A percentile compares a stretch with the other conserved stretches of the same genome.
Conservation (phyloP, 495 filamentous ascomycete species). For the Penicillium dipodomyicola region DNA sequence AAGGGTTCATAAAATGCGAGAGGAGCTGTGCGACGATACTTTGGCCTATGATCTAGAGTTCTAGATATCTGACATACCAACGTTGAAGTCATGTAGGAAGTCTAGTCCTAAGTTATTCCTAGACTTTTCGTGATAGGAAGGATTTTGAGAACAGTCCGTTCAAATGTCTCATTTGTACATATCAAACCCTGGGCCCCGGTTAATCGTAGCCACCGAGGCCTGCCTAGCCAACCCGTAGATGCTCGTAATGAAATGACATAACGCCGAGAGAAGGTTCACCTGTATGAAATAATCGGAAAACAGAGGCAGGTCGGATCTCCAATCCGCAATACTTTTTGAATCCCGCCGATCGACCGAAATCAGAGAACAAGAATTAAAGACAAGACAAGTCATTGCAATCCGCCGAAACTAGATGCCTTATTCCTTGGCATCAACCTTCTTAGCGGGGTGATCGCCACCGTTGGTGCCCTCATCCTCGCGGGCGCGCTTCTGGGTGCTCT, state of each 20-base stretch:
- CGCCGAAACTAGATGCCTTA: constrained; percentile 17
- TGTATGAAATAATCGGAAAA: constrained; percentile 16
- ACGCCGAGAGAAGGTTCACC: constrained; percentile 24
- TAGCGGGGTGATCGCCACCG: constrained; percentile 40
- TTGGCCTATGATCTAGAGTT: constrained; percentile 49
- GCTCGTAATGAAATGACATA: constrained; percentile 21
- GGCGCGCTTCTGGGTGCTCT: constrained; percentile 52
- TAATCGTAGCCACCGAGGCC: constrained; percentile 3
- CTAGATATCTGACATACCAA: constrained; percentile 4
- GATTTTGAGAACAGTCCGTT: constrained; percentile 2
- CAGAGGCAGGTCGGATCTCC: constrained; percentile 14
- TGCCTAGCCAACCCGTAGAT: constrained; percentile 13
- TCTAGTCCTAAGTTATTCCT: neutral
- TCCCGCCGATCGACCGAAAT: constrained; percentile 18
- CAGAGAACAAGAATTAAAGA: constrained; percentile 23
- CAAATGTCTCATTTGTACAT: constrained; percentile 13
- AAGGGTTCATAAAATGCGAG: constrained; percentile 42
- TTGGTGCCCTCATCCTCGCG: constrained; percentile 42
- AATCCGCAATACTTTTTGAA: constrained; percentile 29
- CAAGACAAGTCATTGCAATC: neutral
- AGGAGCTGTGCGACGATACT: constrained; percentile 45
- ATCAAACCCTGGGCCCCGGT: constrained; percentile 5
- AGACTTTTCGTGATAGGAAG: neutral
- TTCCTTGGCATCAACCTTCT: constrained; percentile 52
- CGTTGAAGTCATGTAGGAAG: too few relatives aligned